Evolutionary conservation across 179 eudicot species (phyloP).

Genomic region (Spinacia oleracea): DNA sequence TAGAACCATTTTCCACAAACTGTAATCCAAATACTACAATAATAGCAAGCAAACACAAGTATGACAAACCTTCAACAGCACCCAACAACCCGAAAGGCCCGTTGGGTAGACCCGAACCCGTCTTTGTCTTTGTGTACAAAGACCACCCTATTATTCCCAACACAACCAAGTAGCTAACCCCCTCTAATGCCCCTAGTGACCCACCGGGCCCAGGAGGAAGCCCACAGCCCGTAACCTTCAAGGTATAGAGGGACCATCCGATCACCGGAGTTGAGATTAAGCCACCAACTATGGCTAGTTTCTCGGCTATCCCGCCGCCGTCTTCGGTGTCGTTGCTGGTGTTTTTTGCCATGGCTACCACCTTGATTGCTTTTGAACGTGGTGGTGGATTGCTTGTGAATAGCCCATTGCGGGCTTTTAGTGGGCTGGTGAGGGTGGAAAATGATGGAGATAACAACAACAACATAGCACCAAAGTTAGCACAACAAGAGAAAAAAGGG

Average conservation of each 20-base stretch:
- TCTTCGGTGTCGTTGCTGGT: constrained; percentile 31
- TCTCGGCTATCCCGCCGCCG: constrained; percentile 35
- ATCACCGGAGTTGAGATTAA: constrained; percentile 70
- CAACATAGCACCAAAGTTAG: constrained; percentile 2
- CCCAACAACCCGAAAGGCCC: constrained; percentile 92
- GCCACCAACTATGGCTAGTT: constrained; percentile 62
- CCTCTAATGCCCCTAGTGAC: constrained; percentile 87
- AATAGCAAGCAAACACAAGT: constrained; percentile 70
- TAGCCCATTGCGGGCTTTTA: constrained; percentile 10
- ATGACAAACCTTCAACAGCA: constrained; percentile 91
- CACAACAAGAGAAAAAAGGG: background rate
- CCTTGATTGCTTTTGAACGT: constrained; percentile 8
- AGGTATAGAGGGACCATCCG: constrained; percentile 80
- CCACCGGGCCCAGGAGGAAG: constrained; percentile 97
- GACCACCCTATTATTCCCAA: constrained; percentile 86
- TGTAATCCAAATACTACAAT: constrained; percentile 84
- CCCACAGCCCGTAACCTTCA: constrained; percentile 88
- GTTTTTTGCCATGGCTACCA: constrained; percentile 47
- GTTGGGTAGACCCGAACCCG: constrained; percentile 87
- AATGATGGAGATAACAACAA: constrained; percentile 28
- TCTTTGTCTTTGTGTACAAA: constrained; percentile 71
- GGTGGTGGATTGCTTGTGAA: constrained; percentile 1
- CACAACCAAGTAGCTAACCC: constrained; percentile 80
- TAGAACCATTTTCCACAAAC: constrained; percentile 57
- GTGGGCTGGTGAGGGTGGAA: constrained; percentile 17